Conservation (phyloP, 257 asterid species). For the Solanum verrucosum region DNA sequence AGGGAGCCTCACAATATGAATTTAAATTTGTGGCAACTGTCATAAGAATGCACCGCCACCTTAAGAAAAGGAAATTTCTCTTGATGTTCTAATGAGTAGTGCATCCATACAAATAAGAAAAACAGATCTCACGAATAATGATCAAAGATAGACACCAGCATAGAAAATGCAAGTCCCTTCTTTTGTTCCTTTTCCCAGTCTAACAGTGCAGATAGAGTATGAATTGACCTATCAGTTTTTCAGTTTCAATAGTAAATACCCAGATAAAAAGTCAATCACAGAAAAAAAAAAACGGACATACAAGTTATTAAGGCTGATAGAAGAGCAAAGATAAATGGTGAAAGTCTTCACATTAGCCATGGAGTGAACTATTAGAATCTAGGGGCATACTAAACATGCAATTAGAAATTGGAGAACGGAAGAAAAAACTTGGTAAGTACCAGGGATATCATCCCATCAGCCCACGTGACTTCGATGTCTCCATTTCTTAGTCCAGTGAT, state of each 20-base stretch:
- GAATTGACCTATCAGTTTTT: neutral
- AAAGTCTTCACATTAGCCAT: neutral
- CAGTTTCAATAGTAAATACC: neutral
- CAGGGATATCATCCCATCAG: conserved; percentile 93
- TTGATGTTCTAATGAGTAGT: neutral
- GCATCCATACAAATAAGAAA: neutral
- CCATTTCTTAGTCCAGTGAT: conserved; percentile 84
- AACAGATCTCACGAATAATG: neutral
- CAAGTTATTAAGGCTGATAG: neutral
- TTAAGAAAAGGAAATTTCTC: neutral
- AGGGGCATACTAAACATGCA: neutral
- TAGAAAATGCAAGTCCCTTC: neutral
- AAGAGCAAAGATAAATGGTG: neutral
- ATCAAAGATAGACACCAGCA: neutral
- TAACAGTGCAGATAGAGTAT: neutral
- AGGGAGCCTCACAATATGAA: neutral
- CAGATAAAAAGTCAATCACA: neutral
- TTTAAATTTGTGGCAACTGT: neutral
- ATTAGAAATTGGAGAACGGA: neutral
- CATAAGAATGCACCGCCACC: neutral
- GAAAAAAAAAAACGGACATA: neutral
- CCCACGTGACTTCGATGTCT: conserved; percentile 97
- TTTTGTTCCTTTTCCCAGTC: neutral
- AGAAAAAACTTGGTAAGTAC: conserved; percentile 18
- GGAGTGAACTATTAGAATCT: neutral